phyloP scores from a whole-genome alignment of 768 basidiomycete species.

The Ramaria rubella region DNA sequence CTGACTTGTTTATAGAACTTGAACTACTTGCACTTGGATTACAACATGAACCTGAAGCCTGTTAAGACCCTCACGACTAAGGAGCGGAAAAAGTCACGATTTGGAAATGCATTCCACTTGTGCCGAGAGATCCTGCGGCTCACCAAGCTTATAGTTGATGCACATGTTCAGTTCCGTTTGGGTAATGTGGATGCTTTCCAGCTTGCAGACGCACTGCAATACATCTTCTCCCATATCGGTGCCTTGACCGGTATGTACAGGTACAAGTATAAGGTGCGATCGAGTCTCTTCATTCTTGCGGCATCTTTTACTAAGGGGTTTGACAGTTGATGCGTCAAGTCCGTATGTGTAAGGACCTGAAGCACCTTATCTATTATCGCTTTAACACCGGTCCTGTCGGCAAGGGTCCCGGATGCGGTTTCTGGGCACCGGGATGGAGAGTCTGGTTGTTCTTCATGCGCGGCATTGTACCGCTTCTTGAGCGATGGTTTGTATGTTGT shows the following conservation, averaged over 20 bases:
- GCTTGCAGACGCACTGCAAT: constrained; percentile 95
- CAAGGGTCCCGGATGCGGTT: constrained; percentile 97
- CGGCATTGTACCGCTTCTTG: constrained; percentile 94
- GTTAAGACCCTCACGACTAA: constrained; percentile 97
- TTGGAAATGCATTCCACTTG: constrained; percentile 98
- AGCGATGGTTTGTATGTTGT: constrained; percentile 63
- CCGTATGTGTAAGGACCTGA: constrained; percentile 98
- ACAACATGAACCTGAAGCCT: constrained; percentile 98
- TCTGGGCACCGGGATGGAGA: constrained; percentile 99
- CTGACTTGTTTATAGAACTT: constrained; percentile 47
- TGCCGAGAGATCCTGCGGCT: constrained; percentile 97
- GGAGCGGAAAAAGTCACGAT: constrained; percentile 98
- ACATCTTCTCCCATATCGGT: constrained; percentile 95
- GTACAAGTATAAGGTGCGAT: constrained; percentile 92
- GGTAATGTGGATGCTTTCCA: constrained; percentile 99
- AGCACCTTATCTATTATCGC: constrained; percentile 96
- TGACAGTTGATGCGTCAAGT: constrained; percentile 94
- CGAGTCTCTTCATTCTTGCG: neutral
- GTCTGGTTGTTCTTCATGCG: constrained; percentile 99
- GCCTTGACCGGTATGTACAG: constrained; percentile 99
- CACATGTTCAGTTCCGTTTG: constrained; percentile 96
- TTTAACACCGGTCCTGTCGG: constrained; percentile 99
- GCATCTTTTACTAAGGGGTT: neutral
- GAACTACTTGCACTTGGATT: constrained; percentile 93
- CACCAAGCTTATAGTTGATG: constrained; percentile 97